These are phyloP conservation scores for Aurantiochytrium sp. DNA, from an alignment of 108 stramenopile genomes.

Conservation along the genomic window DNA sequence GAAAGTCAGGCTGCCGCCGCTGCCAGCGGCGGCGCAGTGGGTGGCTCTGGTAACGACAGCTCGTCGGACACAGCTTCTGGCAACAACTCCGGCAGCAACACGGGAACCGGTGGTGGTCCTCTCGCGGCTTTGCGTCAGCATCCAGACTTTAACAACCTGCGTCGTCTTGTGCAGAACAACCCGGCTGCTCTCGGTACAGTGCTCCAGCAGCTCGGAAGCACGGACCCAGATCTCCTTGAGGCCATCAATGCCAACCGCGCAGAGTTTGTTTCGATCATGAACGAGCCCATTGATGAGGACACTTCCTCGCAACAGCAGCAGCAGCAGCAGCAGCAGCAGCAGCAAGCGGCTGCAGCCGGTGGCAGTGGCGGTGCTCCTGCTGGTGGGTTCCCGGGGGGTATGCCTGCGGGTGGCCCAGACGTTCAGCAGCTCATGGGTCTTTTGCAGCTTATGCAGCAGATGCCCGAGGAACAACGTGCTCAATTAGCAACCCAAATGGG, in stretches of 20 bases:
- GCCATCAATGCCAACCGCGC: constrained; percentile 87
- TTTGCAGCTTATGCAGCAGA: constrained; percentile 25
- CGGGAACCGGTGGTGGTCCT: constrained; percentile 22
- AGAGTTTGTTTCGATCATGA: constrained; percentile 90
- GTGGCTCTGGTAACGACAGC: background rate
- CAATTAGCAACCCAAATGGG: constrained; percentile 86
- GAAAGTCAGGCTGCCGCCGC: too few species aligned
- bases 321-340: too few species aligned
- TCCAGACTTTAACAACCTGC: constrained; percentile 84
- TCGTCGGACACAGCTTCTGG: background rate
- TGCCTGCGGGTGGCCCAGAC: constrained; percentile 48
- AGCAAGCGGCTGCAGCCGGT: too few species aligned
- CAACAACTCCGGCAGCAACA: constrained; percentile 8
- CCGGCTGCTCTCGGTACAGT: constrained; percentile 76
- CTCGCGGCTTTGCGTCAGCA: constrained; percentile 75
- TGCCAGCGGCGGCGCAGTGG: background rate
- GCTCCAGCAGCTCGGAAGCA: constrained; percentile 76
- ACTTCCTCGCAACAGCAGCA: background rate
- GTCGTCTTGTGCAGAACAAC: constrained; percentile 81
- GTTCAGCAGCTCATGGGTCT: constrained; percentile 69
- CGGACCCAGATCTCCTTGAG: constrained; percentile 76
- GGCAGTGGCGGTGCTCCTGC: too few species aligned
- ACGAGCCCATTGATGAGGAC: constrained; percentile 77
- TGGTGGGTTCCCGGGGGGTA: too few species aligned
- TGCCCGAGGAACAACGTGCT: constrained; percentile 75